Percentiles rank a stretch among this genome's conserved stretches.
Conservation (phyloP, 805 yeast genomes). For the Candida vartiovaarae region DNA sequence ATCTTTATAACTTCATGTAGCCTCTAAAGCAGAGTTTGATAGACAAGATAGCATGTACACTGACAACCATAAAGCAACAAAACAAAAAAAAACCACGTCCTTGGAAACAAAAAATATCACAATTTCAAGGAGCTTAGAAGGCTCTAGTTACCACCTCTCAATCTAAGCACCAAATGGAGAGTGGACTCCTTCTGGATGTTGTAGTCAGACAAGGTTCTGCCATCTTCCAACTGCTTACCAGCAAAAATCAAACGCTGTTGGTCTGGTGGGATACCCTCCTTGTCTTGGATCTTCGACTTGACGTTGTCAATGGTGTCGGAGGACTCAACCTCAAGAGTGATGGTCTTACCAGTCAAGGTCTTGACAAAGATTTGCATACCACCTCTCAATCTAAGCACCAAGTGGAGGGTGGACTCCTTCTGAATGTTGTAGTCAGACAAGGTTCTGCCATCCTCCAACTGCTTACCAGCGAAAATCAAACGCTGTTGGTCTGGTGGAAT, state of each 20-base stretch:
- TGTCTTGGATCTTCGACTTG: slow-evolving; percentile 92
- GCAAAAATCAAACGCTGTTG: slow-evolving; percentile 97
- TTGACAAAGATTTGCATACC: slow-evolving; percentile 92
- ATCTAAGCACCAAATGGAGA: slow-evolving; percentile 72
- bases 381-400: slow-evolving; percentile 72
- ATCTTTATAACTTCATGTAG: too few relatives aligned
- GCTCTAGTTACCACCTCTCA: slow-evolving; percentile 61
- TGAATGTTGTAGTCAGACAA: slow-evolving; percentile 91
- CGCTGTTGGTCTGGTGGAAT: slow-evolving; percentile 99
- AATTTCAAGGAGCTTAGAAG: slow-evolving; percentile 19
- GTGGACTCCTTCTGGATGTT: slow-evolving; percentile 93
- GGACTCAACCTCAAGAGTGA: slow-evolving; percentile 96
- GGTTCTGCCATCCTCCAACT: slow-evolving; percentile 91
- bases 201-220: slow-evolving; percentile 89
- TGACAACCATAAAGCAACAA: too few relatives aligned
- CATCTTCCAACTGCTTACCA: slow-evolving; percentile 93
- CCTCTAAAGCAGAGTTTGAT: too few relatives aligned
- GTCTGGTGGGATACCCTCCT: slow-evolving; percentile 99
- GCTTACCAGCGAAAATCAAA: slow-evolving; percentile 94
- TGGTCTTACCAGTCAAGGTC: slow-evolving; percentile 95
- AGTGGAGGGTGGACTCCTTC: slow-evolving; percentile 84
- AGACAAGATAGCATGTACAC: too few relatives aligned
- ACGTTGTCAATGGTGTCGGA: slow-evolving; percentile 95
- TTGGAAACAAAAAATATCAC: background rate
- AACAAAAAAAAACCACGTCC: background rate